Evolutionary conservation across 2,329 filamentous ascomycete species (phyloP).

Genomic region (Botryotinia narcissicola): DNA sequence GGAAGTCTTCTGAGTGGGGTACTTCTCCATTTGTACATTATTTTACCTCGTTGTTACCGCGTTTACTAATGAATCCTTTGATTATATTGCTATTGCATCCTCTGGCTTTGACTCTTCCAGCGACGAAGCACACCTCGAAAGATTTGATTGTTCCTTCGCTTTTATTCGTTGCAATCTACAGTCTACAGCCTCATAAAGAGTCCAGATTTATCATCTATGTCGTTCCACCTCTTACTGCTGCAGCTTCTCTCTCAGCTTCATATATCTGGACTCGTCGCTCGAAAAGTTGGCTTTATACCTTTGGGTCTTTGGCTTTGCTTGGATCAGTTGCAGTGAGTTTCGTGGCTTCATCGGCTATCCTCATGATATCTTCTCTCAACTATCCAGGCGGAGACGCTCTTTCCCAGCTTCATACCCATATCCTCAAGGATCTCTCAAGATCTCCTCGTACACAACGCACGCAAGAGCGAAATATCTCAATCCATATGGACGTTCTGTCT

Average conservation of each 20-base stretch:
- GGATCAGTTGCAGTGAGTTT: constrained; percentile 61
- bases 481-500: constrained; percentile 64
- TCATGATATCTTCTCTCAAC: constrained; percentile 81
- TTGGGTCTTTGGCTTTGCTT: constrained; percentile 55
- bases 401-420: constrained; percentile 46
- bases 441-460: constrained; percentile 32
- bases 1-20: constrained; percentile 84
- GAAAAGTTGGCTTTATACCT: constrained; percentile 56
- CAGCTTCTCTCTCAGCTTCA: constrained; percentile 70
- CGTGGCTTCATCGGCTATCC: constrained; percentile 60
- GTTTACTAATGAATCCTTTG: constrained; percentile 78
- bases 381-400: constrained; percentile 90
- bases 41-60: constrained; percentile 75
- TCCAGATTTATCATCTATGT: constrained; percentile 91
- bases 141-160: constrained; percentile 64
- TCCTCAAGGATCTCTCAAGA: constrained; percentile 28
- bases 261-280: constrained; percentile 64
- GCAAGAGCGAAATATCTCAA: constrained; percentile 38
- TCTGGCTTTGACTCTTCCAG: constrained; percentile 49
- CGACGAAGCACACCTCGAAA: constrained; percentile 45
- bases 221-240: constrained; percentile 75
- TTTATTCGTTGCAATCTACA: constrained; percentile 76
- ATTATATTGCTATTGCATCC: constrained; percentile 54
- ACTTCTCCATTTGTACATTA: constrained; percentile 84
- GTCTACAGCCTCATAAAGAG: constrained; percentile 90